Evolutionary conservation across 2,329 filamentous ascomycete species (phyloP), one percentile per base, ranked within the genome.

Genomic region (Botryotinia narcissicola): DNA sequence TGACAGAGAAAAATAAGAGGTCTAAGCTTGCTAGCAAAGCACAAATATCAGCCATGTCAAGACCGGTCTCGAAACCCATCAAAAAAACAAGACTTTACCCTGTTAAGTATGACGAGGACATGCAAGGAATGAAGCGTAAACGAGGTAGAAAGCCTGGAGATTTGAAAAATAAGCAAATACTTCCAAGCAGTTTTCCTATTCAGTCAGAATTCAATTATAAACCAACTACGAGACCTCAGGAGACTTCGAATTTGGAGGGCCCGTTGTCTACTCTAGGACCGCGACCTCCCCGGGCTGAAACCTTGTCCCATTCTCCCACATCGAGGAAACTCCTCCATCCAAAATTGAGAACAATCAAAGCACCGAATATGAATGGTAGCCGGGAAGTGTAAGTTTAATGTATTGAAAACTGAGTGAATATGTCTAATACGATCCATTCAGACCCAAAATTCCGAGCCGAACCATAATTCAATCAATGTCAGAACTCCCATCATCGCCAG

Each of bases 61-160:
- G 44, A 37, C 44, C 64, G 25, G 16, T 25, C 0, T 68, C 72
- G 8, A 74, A 67, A n/a, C 59, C 66, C 8, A 54, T 78, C 37
- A 69, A 76, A 16, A 78, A 79, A 61, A 67, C 42, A 10, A 78
- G 77, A n/a, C 40, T 78, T 37, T 75, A 79, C 42, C 62, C 62
- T 44, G 20, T 76, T n/a, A 74, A 73, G 40, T 76, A 74, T 40
- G 76, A 78, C 18, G 48, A 72, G 37, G 76, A 77, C 57, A 75
- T 75, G 67, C 74, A 72, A 32, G 68, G 61, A 32, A 42, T 75
- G 48, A 78, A 76, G 69, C 69, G 70, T 54, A 76, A 75, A 60
- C 69, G n/a, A 64, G 71, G 54, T 18, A 75, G 72, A 59, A 73
- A 71, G 32, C n/a, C 57, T 20, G 70, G 62, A 61, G 59, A 42